These are phyloP conservation scores for Colletotrichum liriopes DNA, from an alignment of 2,329 filamentous ascomycete genomes.

Conservation along the genomic window DNA sequence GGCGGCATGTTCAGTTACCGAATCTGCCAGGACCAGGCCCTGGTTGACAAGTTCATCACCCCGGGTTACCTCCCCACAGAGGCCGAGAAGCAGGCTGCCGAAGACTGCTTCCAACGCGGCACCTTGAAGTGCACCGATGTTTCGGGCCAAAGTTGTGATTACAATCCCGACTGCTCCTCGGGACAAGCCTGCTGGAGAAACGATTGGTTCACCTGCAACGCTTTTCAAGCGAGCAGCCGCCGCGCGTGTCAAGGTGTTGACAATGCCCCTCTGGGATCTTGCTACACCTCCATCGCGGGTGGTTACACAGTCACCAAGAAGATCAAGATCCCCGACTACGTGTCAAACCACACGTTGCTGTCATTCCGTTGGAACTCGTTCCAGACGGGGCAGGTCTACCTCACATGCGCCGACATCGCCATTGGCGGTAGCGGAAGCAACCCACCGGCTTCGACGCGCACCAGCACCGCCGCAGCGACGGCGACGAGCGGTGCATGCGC, in stretches of 20 bases:
- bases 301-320: constrained; percentile 69
- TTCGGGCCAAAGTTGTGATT: constrained; percentile 63
- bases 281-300: constrained; percentile 66
- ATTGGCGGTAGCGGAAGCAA: constrained; percentile 49
- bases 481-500: constrained; percentile 49
- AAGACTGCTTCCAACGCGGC: constrained; percentile 66
- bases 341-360: constrained; percentile 65
- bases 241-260: constrained; percentile 64
- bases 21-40: constrained; percentile 65
- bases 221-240: constrained; percentile 55
- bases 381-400: constrained; percentile 68
- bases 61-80: constrained; percentile 64
- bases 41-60: constrained; percentile 66
- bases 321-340: constrained; percentile 65
- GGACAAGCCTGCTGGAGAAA: constrained; percentile 64
- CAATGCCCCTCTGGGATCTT: constrained; percentile 59
- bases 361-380: constrained; percentile 70
- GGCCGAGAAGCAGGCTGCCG: constrained; percentile 67
- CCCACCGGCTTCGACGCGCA: constrained; percentile 44
- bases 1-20: constrained; percentile 71
- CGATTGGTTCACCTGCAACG: constrained; percentile 70
- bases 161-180: constrained; percentile 62
- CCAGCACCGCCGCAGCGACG: constrained; percentile 39
- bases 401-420: constrained; percentile 68
- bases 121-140: constrained; percentile 66